A percentile compares a stretch with the other conserved stretches of the same genome.
Evolutionary conservation across 257 asterid species (phyloP).

Genomic region (Solanum tarapatanum): DNA sequence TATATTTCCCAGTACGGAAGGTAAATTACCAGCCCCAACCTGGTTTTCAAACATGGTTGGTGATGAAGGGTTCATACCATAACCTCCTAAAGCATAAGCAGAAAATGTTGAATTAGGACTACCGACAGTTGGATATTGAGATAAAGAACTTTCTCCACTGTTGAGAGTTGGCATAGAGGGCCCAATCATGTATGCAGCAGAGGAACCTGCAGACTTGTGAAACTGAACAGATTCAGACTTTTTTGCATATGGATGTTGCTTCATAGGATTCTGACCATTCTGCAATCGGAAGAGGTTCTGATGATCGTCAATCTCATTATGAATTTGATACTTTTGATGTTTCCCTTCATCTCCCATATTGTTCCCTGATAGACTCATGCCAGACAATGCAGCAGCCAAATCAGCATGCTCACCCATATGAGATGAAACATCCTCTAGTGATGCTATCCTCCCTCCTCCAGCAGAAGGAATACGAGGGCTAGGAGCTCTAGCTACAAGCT

Average conservation of each 20-base stretch:
- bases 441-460: constrained; percentile 31
- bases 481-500: constrained; percentile 37
- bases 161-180: constrained; percentile 24
- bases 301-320: constrained; percentile 22
- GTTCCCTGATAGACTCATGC: constrained; percentile 46
- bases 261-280: constrained; percentile 22
- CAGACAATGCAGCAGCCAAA: constrained; percentile 51
- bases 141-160: constrained; percentile 33
- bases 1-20: constrained; percentile 37
- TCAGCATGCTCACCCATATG: constrained; percentile 30
- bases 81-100: constrained; percentile 33
- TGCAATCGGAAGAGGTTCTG: constrained; percentile 22
- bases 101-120: constrained; percentile 42
- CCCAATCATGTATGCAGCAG: constrained; percentile 24
- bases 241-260: constrained; percentile 18
- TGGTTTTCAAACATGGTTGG: constrained; percentile 40
- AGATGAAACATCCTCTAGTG: constrained; percentile 26
- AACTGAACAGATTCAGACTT: constrained; percentile 16
- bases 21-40: constrained; percentile 28
- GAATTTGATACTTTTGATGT: constrained; percentile 20
- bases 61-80: constrained; percentile 31
- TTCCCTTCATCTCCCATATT: constrained; percentile 31
- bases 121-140: constrained; percentile 34
- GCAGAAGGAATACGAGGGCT: constrained; percentile 49
- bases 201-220: constrained; percentile 10